A percentile compares a stretch with the other conserved stretches of the same genome.
These are phyloP conservation scores for Hemisphaericaspora xylofermentans DNA, from an alignment of 1,139 yeast genomes.

Conservation along the genomic window DNA sequence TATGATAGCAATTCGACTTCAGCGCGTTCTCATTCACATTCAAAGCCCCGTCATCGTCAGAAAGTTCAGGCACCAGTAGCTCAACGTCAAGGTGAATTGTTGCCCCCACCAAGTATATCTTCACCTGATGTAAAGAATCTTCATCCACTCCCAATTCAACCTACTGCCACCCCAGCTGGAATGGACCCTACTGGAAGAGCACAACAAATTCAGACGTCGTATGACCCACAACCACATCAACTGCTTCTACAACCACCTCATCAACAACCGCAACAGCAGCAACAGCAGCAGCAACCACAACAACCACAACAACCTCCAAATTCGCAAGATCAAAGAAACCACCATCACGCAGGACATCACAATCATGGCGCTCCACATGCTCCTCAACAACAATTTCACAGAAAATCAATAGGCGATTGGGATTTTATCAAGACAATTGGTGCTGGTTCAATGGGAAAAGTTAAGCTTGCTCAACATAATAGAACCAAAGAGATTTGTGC, in stretches of 20 bases:
- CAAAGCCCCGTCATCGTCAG: background rate
- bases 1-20: conserved; percentile 4
- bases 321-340: conserved; percentile 11
- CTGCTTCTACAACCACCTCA: conserved; percentile 8
- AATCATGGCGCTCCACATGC: conserved; percentile 11
- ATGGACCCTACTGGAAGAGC: conserved; percentile 11
- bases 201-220: conserved; percentile 1
- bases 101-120: conserved; percentile 27
- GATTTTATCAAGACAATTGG: conserved; percentile 93
- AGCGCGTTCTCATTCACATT: conserved; percentile 4
- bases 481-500: conserved; percentile 84
- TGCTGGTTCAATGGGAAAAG: conserved; percentile 99
- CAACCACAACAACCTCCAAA: conserved; percentile 12
- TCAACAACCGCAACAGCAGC: conserved; percentile 9
- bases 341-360: conserved; percentile 5
- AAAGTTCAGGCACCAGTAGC: conserved; percentile 9
- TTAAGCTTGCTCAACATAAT: conserved; percentile 86
- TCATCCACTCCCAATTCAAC: conserved; percentile 15
- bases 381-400: conserved; percentile 57
- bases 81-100: conserved; percentile 16
- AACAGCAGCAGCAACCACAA: conserved; percentile 8
- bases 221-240: conserved; percentile 4
- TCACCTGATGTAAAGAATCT: conserved; percentile 16
- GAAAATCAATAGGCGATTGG: conserved; percentile 96
- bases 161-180: conserved; percentile 14